Conservation (phyloP, 1,284 basidiomycete genomes). For the Phellinidium pouzarii region DNA sequence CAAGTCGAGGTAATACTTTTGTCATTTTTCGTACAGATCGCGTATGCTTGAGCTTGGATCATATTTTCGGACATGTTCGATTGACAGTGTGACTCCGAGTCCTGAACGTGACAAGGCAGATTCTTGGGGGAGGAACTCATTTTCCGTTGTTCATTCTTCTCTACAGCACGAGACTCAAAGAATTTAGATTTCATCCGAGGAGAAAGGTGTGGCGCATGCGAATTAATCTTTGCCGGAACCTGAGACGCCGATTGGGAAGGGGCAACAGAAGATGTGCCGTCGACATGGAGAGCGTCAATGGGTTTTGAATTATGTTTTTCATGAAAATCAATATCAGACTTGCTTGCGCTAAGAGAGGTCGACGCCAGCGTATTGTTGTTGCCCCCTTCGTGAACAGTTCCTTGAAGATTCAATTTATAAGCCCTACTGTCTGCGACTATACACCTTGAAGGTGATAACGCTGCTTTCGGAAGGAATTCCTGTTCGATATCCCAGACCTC, state of each 20-base stretch:
- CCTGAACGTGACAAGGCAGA: background rate
- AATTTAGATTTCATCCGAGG: conserved; percentile 21
- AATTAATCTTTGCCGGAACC: conserved; percentile 19
- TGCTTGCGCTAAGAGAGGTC: background rate
- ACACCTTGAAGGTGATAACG: conserved; percentile 11
- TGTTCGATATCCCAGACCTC: conserved; percentile 63
- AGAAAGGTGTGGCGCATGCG: background rate
- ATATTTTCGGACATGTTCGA: background rate
- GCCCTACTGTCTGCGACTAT: conserved; percentile 24
- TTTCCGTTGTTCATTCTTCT: background rate
- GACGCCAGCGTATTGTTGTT: background rate
- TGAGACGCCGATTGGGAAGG: conserved; percentile 54
- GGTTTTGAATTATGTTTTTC: background rate
- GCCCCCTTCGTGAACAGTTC: background rate
- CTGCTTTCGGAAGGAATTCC: conserved; percentile 25
- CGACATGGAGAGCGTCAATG: background rate
- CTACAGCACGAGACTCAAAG: conserved; percentile 17
- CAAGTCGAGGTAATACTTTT: background rate
- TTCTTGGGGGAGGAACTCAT: background rate
- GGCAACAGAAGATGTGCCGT: conserved; percentile 33
- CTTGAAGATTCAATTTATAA: background rate
- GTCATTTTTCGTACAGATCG: background rate
- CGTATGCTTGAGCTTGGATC: background rate
- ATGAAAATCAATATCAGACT: too few relatives aligned
- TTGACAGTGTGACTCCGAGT: background rate